Evolutionary conservation across 2,329 filamentous ascomycete species (phyloP).

Genomic region (Epichloe coenophiala): DNA sequence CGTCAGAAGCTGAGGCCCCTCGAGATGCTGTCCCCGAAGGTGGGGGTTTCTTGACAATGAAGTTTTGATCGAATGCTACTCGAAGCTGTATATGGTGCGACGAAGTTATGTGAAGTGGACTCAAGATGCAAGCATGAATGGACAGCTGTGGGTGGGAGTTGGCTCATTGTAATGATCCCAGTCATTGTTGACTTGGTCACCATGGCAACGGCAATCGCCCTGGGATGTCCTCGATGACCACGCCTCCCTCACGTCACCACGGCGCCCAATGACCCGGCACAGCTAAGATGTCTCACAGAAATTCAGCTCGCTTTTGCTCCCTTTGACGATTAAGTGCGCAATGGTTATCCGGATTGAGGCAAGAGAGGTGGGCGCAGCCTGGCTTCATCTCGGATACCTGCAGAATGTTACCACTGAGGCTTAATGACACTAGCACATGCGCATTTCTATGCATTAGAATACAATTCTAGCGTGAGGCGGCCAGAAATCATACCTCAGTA

Average conservation of each 20-base stretch:
- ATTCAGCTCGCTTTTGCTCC: background rate
- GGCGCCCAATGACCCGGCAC: conserved; percentile 4
- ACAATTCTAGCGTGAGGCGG: background rate
- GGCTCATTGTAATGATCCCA: conserved; percentile 11
- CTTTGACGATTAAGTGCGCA: background rate
- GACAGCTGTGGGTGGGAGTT: conserved; percentile 9
- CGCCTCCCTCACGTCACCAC: conserved; percentile 9
- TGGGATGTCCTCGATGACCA: background rate
- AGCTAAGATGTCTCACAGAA: conserved; percentile 5
- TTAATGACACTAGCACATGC: background rate
- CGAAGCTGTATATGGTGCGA: conserved; percentile 5
- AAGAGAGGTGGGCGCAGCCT: background rate
- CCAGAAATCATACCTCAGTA: background rate
- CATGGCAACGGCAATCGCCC: conserved; percentile 17
- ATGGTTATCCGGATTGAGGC: background rate
- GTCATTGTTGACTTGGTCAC: conserved; percentile 20
- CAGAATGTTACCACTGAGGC: background rate
- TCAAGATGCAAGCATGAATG: conserved; percentile 14
- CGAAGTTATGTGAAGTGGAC: conserved; percentile 9
- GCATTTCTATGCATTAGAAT: background rate
- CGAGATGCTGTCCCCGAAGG: conserved; percentile 7
- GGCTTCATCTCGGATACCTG: background rate
- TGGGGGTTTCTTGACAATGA: conserved; percentile 5
- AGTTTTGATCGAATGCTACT: background rate
- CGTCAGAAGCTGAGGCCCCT: conserved; percentile 10